Evolutionary conservation across 2,329 filamentous ascomycete species (phyloP).

Genomic region (Paramyrothecium sp.): DNA sequence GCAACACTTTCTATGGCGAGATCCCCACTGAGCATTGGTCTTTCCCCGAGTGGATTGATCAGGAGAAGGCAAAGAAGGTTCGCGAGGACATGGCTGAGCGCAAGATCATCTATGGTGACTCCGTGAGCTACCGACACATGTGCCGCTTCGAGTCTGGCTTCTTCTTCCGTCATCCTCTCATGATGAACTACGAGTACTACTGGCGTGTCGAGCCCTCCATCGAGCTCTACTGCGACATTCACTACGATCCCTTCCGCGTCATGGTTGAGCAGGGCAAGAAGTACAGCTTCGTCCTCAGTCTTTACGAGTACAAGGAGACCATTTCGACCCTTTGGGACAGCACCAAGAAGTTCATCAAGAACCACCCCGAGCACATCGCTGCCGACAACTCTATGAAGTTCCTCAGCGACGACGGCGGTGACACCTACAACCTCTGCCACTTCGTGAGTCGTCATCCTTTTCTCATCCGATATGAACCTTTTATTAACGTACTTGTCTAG

Average conservation of each 20-base stretch:
- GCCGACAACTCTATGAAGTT: conserved; percentile 86
- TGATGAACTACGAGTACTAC: conserved; percentile 98
- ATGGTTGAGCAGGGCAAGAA: conserved; percentile 98
- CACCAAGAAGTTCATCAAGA: conserved; percentile 89
- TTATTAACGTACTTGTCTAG: conserved; percentile 41
- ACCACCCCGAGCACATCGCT: conserved; percentile 83
- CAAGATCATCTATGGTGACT: conserved; percentile 98
- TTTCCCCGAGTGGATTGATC: conserved; percentile 92
- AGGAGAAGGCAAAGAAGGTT: conserved; percentile 86
- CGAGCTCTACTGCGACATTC: conserved; percentile 92
- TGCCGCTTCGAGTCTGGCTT: conserved; percentile 98
- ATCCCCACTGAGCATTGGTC: conserved; percentile 96
- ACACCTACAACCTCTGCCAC: conserved; percentile 95
- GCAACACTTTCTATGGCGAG: conserved; percentile 84
- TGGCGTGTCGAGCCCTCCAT: conserved; percentile 98
- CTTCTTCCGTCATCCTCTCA: conserved; percentile 93
- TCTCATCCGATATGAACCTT: not conserved
- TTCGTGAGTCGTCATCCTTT: conserved; percentile 62
- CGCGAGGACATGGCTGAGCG: conserved; percentile 90
- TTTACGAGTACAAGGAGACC: conserved; percentile 96
- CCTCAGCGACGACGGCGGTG: conserved; percentile 85
- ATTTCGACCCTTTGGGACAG: conserved; percentile 96
- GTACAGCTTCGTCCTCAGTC: conserved; percentile 92
- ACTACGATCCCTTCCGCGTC: conserved; percentile 94
- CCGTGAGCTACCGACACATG: conserved; percentile 97